phyloP scores from a whole-genome alignment of 257 asterid species.

The Solanum ossicruentum region DNA sequence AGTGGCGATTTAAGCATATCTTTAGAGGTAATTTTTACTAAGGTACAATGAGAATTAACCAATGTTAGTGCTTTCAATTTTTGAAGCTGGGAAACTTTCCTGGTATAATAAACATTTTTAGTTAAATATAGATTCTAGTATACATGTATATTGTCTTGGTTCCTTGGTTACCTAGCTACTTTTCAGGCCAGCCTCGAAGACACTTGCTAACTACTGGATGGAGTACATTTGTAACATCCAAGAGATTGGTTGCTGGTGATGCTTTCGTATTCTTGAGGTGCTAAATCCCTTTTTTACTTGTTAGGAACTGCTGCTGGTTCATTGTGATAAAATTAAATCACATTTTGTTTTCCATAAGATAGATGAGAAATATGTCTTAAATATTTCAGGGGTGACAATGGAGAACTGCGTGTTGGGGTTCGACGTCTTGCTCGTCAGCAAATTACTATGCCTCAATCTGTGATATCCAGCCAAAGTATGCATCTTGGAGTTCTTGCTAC shows the following conservation, averaged over 20 bases:
- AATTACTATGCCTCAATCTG: conserved; percentile 56
- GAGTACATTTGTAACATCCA: conserved; percentile 76
- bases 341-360: background rate
- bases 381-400: conserved; percentile 41
- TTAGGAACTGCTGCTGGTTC: background rate
- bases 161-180: background rate
- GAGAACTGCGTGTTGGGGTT: conserved; percentile 68
- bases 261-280: conserved; percentile 76
- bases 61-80: background rate
- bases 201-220: conserved; percentile 80
- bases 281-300: background rate
- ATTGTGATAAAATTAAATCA: background rate
- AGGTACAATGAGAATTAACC: background rate
- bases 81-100: background rate
- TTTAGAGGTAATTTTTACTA: conserved; percentile 45
- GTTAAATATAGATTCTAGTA: background rate
- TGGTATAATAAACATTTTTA: background rate
- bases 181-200: conserved; percentile 74
- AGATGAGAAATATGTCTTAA: background rate
- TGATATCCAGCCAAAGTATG: conserved; percentile 86
- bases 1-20: conserved; percentile 91
- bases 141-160: background rate
- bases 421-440: conserved; percentile 60
- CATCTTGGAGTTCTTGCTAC: conserved; percentile 88
- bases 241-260: conserved; percentile 62